These are phyloP conservation scores for Kuraishia molischiana DNA, from an alignment of 805 yeast species.

Conservation along the genomic window DNA sequence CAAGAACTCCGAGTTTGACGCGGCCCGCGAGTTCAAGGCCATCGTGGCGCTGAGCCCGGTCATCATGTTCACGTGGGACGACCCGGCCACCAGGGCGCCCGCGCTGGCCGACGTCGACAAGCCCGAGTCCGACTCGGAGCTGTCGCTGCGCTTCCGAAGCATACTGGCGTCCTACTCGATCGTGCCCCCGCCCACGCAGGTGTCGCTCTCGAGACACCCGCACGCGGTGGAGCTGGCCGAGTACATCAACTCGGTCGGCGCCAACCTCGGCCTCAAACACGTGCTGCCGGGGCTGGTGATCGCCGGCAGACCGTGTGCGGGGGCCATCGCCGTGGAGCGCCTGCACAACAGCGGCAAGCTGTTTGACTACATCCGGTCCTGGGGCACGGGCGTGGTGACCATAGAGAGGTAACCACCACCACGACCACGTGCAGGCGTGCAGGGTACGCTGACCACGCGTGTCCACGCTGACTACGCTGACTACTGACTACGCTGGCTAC, in stretches of 20 bases:
- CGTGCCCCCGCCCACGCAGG: constrained; percentile 23
- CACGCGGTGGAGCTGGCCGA: constrained; percentile 14
- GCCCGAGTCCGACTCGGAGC: constrained; percentile 5
- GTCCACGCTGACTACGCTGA: no score
- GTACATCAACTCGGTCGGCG: constrained; percentile 14
- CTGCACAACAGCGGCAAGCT: constrained; percentile 15
- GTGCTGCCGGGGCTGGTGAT: constrained; percentile 23
- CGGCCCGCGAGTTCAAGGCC: constrained; percentile 20
- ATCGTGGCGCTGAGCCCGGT: constrained; percentile 23
- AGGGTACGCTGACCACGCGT: no score
- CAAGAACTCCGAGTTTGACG: constrained; percentile 4
- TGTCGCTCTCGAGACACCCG: constrained; percentile 24
- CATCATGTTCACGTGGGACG: constrained; percentile 17
- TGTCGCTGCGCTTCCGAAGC: constrained; percentile 9
- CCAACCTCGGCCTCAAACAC: constrained; percentile 6
- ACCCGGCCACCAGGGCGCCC: constrained; percentile 7
- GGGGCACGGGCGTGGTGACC: constrained; percentile 21
- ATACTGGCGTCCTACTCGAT: constrained; percentile 16
- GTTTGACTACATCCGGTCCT: constrained; percentile 13
- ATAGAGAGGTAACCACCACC: constrained; percentile 10
- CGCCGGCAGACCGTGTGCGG: constrained; percentile 24
- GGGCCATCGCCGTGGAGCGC: constrained; percentile 16
- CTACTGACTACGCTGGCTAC: no score
- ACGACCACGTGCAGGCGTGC: no score
- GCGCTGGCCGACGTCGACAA: constrained; percentile 1